A percentile compares a stretch with the other conserved stretches of the same genome.
Conservation (phyloP, 192 early-diverging fungal genomes). For the Irineochytrium annulatum region DNA sequence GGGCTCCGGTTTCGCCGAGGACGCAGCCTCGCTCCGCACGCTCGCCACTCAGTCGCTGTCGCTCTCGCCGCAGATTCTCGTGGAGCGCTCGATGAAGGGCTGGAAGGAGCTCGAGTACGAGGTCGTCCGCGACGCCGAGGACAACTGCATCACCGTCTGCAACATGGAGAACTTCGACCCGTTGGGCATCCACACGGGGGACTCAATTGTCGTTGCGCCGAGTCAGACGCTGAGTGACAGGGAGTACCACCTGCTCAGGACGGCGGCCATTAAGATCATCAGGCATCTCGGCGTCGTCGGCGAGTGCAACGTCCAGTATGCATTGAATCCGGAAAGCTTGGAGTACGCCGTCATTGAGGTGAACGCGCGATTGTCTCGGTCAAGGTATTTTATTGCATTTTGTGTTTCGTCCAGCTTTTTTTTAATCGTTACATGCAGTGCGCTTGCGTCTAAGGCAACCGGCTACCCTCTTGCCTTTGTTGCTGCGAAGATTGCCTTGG, state of each 20-base stretch:
- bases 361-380: conserved; percentile 91
- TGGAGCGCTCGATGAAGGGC: conserved; percentile 95
- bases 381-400: conserved; percentile 21
- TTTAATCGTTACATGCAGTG: conserved; percentile 33
- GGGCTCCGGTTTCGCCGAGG: conserved; percentile 91
- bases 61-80: conserved; percentile 86
- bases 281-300: conserved; percentile 95
- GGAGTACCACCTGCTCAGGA: conserved; percentile 94
- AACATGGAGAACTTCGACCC: conserved; percentile 99
- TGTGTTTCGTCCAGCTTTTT: conserved; percentile 9
- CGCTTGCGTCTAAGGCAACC: conserved; percentile 95
- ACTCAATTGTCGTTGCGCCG: conserved; percentile 98
- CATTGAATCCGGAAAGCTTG: conserved; percentile 78
- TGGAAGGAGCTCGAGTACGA: conserved; percentile 99
- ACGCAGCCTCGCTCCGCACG: conserved; percentile 65
- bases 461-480: conserved; percentile 98
- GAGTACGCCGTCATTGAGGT: conserved; percentile 97
- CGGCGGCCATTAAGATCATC: conserved; percentile 92
- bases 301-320: conserved; percentile 98
- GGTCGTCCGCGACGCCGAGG: conserved; percentile 90
- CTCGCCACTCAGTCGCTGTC: conserved; percentile 84
- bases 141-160: conserved; percentile 99
- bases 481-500: conserved; percentile 95
- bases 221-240: conserved; percentile 94
- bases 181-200: conserved; percentile 95